Evolutionary conservation across 257 asterid genomes (phyloP).

Genomic region (Scutellaria minor): DNA sequence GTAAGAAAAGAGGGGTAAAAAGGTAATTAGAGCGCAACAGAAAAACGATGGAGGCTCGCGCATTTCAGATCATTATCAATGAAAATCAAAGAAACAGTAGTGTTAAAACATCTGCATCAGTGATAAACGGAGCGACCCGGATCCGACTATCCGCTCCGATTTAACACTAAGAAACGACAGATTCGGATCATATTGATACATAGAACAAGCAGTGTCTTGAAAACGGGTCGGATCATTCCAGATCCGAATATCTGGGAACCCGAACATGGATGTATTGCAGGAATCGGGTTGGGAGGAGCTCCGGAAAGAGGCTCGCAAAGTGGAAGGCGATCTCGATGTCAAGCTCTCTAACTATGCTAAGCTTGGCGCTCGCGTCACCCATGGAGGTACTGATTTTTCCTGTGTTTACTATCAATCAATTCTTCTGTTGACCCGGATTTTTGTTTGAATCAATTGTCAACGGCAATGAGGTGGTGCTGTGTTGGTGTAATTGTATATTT

Average conservation of each 20-base stretch:
- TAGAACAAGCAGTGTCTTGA: background rate
- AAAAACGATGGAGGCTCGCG: background rate
- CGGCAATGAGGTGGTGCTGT: background rate
- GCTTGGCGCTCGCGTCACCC: slow-evolving; percentile 84
- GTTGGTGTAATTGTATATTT: background rate
- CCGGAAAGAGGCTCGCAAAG: slow-evolving; percentile 83
- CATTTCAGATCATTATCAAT: background rate
- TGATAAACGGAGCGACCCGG: slow-evolving; percentile 16
- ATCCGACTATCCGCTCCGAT: slow-evolving; percentile 27
- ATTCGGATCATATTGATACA: slow-evolving; percentile 18
- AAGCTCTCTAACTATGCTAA: slow-evolving; percentile 91
- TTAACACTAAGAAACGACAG: slow-evolving; percentile 26
- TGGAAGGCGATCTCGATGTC: slow-evolving; percentile 93
- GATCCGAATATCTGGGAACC: slow-evolving; percentile 46
- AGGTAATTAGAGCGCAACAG: background rate
- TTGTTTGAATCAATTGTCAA: background rate
- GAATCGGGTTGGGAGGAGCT: slow-evolving; percentile 97
- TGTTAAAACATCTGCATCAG: slow-evolving; percentile 6
- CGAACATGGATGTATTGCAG: slow-evolving; percentile 64
- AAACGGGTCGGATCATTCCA: slow-evolving; percentile 40
- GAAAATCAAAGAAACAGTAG: background rate
- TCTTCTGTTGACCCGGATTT: background rate
- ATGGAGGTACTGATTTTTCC: slow-evolving; percentile 50
- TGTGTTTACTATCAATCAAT: background rate
- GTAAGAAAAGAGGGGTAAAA: background rate